Conservation (phyloP, 2,329 filamentous ascomycete genomes). For the Verticillium nubilum region DNA sequence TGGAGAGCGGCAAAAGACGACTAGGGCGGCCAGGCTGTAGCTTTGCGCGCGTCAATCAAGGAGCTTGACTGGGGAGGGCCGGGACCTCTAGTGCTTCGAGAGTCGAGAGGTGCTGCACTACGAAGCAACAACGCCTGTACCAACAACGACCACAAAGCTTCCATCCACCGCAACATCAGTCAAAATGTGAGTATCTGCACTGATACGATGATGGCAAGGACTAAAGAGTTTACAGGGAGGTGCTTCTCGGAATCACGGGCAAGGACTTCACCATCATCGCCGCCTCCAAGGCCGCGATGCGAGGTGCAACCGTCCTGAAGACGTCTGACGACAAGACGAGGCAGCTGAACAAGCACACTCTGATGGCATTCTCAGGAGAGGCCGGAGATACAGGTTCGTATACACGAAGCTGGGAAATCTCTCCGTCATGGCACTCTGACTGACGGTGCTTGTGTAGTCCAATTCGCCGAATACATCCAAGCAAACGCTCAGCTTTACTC, state of each 20-base stretch:
- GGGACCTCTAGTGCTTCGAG: slow-evolving; percentile 3
- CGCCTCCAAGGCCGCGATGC: slow-evolving; percentile 96
- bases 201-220: background rate
- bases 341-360: slow-evolving; percentile 83
- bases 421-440: background rate
- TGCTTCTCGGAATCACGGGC: slow-evolving; percentile 94
- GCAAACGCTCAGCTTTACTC: slow-evolving; percentile 97
- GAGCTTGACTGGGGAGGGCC: slow-evolving; percentile 8
- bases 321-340: slow-evolving; percentile 94
- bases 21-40: slow-evolving; percentile 31
- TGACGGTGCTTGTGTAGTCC: slow-evolving; percentile 51
- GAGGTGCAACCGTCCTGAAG: slow-evolving; percentile 94
- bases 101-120: background rate
- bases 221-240: slow-evolving; percentile 62
- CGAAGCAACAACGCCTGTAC: slow-evolving; percentile 3
- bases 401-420: background rate
- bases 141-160: slow-evolving; percentile 2
- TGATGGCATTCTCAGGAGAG: slow-evolving; percentile 95
- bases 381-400: slow-evolving; percentile 83
- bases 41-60: slow-evolving; percentile 29
- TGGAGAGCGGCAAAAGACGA: slow-evolving; percentile 23
- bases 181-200: slow-evolving; percentile 21
- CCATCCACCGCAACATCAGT: slow-evolving; percentile 7
- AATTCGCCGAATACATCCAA: slow-evolving; percentile 99
- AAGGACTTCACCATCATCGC: slow-evolving; percentile 99